Conservation (phyloP, 805 yeast species). For the Novakomyces olei region DNA sequence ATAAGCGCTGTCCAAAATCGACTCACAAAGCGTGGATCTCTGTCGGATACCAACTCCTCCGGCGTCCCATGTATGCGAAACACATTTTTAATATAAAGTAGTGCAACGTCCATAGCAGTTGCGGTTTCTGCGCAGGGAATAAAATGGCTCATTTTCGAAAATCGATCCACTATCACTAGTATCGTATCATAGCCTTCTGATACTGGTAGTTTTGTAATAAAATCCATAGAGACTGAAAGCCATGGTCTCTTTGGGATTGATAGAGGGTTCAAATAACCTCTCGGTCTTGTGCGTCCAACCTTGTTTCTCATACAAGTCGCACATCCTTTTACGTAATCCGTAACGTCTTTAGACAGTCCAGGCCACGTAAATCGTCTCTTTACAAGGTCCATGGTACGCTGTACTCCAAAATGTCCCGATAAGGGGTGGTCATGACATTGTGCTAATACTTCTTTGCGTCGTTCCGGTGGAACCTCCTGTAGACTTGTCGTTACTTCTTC, state of each 20-base stretch:
- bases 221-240: conserved; percentile 5
- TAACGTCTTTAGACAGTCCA: conserved; percentile 5
- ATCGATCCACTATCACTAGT: not conserved
- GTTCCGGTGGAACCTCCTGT: not conserved
- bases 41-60: not conserved
- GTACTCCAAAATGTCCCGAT: conserved; percentile 4
- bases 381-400: conserved; percentile 2
- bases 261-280: conserved; percentile 7
- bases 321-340: conserved; percentile 6
- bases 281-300: conserved; percentile 1
- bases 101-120: not conserved
- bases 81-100: not conserved
- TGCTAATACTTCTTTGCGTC: not conserved
- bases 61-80: not conserved
- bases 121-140: not conserved
- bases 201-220: not conserved
- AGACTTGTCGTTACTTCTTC: not conserved
- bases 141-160: not conserved
- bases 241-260: conserved; percentile 7
- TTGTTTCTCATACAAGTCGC: conserved; percentile 7
- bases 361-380: conserved; percentile 5
- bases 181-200: not conserved
- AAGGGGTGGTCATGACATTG: conserved; percentile 1
- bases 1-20: not conserved
- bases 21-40: not conserved